phyloP scores from a whole-genome alignment of 2,329 filamentous ascomycete species.

The Monosporascus sp. region DNA sequence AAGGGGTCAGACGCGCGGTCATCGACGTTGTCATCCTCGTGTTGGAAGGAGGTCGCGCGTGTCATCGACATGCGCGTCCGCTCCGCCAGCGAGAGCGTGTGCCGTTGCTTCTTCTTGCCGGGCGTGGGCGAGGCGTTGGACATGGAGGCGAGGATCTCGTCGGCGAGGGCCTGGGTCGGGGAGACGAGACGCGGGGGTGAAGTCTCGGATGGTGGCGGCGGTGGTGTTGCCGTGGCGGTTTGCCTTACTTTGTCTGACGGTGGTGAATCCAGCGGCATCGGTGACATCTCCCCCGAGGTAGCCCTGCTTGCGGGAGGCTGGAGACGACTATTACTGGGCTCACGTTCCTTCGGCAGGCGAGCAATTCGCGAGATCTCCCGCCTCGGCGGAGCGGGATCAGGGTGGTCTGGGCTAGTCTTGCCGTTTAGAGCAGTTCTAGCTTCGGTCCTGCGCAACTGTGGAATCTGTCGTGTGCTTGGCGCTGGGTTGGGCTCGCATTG shows the following conservation, averaged over 20 bases:
- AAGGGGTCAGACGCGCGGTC: slow-evolving; percentile 14
- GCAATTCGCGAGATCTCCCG: not conserved
- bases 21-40: slow-evolving; percentile 26
- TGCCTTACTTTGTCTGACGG: not conserved
- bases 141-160: slow-evolving; percentile 53
- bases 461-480: not conserved
- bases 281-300: not conserved
- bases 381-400: not conserved
- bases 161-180: slow-evolving; percentile 47
- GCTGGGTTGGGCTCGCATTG: not conserved
- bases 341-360: not conserved
- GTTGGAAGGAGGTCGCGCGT: slow-evolving; percentile 32
- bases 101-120: slow-evolving; percentile 44
- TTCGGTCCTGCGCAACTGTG: not conserved
- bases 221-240: not conserved
- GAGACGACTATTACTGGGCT: not conserved
- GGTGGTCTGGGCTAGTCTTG: not conserved
- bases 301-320: not conserved
- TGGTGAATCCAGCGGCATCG: not conserved
- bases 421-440: not conserved
- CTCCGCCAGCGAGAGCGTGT: slow-evolving; percentile 64
- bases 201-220: slow-evolving; percentile 1
- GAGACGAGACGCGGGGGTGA: slow-evolving; percentile 24
- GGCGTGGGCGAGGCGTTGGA: slow-evolving; percentile 54
- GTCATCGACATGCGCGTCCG: slow-evolving; percentile 80